A percentile compares a stretch with the other conserved stretches of the same genome.
phyloP scores from a whole-genome alignment of 805 yeast genomes.

The Yarrowia porcina region DNA sequence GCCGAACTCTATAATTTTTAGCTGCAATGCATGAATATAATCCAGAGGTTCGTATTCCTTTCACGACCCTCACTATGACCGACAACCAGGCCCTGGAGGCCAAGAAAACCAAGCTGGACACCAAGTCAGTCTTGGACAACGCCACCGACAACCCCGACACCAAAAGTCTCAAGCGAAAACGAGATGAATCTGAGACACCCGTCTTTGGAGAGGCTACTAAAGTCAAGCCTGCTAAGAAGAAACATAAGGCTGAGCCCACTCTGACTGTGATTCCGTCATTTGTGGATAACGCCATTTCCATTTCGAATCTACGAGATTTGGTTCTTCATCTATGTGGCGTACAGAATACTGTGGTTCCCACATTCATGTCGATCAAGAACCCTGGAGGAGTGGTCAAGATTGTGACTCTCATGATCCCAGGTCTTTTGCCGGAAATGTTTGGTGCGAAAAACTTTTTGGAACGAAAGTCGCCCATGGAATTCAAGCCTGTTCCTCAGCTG shows the following conservation, averaged over 20 bases:
- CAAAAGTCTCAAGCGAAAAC: constrained; percentile 8
- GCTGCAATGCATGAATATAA: constrained; percentile 22
- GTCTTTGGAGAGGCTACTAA: background rate
- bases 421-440: constrained; percentile 51
- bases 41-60: background rate
- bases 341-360: constrained; percentile 42
- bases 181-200: background rate
- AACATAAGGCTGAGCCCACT: constrained; percentile 32
- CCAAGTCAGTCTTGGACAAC: background rate
- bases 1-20: constrained; percentile 10
- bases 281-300: constrained; percentile 27
- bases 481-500: constrained; percentile 31
- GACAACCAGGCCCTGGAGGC: constrained; percentile 13
- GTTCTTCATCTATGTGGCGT: constrained; percentile 45
- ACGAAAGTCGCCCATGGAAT: constrained; percentile 18
- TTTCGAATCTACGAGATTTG: constrained; percentile 45
- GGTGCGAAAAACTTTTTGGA: constrained; percentile 33
- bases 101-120: background rate
- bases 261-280: constrained; percentile 28
- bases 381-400: constrained; percentile 50
- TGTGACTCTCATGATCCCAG: constrained; percentile 62
- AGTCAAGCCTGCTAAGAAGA: constrained; percentile 29
- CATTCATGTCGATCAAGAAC: constrained; percentile 51
- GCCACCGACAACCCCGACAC: background rate
- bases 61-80: background rate